Evolutionary conservation across 768 basidiomycete species (phyloP).

Genomic region (Candolleomyces efflorescens): DNA sequence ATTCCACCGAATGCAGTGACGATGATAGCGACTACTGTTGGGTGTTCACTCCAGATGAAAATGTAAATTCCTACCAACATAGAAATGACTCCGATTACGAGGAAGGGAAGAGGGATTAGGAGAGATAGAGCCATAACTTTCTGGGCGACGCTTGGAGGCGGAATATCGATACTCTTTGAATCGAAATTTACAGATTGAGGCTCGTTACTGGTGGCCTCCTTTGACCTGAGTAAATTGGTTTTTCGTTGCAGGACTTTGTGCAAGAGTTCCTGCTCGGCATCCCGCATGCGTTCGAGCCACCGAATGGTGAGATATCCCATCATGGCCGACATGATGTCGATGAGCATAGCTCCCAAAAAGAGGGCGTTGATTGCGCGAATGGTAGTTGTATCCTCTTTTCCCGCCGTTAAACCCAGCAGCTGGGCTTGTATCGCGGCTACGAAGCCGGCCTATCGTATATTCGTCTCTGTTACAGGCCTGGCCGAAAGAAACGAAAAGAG

Average conservation of each 20-base stretch:
- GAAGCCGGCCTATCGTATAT: background rate
- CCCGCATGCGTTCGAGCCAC: constrained; percentile 1
- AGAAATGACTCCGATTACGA: background rate
- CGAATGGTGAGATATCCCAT: constrained; percentile 3
- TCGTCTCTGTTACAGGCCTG: background rate
- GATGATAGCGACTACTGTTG: background rate
- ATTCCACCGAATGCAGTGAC: background rate
- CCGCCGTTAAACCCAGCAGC: background rate
- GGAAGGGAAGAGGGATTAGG: background rate
- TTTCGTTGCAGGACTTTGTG: background rate
- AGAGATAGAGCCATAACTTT: background rate
- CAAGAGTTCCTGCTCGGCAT: background rate
- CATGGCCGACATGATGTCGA: constrained; percentile 1
- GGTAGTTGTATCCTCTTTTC: background rate
- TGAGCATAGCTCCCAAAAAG: background rate
- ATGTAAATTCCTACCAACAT: background rate
- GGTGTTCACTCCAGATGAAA: background rate
- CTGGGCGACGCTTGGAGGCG: background rate
- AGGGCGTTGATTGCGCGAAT: background rate
- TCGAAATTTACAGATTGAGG: background rate
- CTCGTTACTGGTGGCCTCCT: background rate
- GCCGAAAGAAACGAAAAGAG: background rate
- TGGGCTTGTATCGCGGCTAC: background rate
- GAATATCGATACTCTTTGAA: background rate
- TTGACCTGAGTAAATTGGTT: background rate